Evolutionary conservation across 306 rosid genomes (phyloP).

Genomic region (Cicer bijugum): DNA sequence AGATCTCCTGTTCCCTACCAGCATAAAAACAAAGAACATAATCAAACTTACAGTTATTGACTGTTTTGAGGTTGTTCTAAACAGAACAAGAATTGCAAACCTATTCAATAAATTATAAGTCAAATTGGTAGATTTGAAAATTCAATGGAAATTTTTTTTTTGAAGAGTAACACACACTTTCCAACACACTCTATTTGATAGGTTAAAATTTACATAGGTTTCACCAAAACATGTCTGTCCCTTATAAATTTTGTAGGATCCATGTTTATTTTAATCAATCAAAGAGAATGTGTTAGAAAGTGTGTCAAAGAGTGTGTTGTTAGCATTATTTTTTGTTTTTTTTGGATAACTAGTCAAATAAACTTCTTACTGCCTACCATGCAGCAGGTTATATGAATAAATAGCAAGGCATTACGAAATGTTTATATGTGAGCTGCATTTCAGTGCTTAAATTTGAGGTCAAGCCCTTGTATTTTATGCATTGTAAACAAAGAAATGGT

Average conservation of each 20-base stretch:
- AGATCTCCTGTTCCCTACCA: slow-evolving; percentile 42
- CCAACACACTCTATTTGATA: too few species aligned
- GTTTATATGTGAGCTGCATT: background rate
- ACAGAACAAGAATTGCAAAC: background rate
- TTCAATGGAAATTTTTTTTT: too few species aligned
- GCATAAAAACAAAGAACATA: slow-evolving; percentile 14
- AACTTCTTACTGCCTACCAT: background rate
- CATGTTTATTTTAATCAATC: too few species aligned
- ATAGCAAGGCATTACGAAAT: background rate
- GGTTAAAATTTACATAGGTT: too few species aligned
- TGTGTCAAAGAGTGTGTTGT: too few species aligned
- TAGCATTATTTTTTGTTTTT: too few species aligned
- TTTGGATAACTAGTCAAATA: background rate
- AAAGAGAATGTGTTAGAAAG: too few species aligned
- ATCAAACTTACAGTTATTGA: background rate
- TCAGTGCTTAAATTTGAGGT: background rate
- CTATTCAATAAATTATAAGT: background rate
- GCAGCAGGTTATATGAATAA: background rate
- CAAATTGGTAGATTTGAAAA: slow-evolving; percentile 2
- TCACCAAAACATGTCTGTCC: too few species aligned
- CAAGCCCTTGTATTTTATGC: slow-evolving; percentile 2
- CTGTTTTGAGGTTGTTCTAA: background rate
- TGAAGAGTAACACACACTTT: too few species aligned
- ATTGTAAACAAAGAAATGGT: background rate
- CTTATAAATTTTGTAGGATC: too few species aligned